A percentile compares a stretch with the other conserved stretches of the same genome.
Evolutionary conservation across 1,284 basidiomycete genomes (phyloP).

Genomic region (Rhodotorula sp.): DNA sequence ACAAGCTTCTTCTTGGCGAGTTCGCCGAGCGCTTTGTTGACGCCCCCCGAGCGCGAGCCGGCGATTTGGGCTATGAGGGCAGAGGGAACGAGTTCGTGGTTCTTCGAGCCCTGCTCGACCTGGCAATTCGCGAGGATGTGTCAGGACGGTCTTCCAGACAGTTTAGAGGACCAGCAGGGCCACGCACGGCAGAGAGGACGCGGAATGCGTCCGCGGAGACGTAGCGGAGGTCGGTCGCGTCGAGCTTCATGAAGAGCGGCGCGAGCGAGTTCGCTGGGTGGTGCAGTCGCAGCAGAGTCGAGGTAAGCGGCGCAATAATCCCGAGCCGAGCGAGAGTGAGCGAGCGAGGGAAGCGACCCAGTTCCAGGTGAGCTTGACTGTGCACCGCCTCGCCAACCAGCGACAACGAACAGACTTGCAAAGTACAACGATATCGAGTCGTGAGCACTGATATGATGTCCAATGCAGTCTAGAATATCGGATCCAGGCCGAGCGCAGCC

Average conservation of each 20-base stretch:
- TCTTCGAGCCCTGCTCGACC: slow-evolving; percentile 98
- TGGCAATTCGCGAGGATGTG: slow-evolving; percentile 47
- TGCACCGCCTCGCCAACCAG: no score
- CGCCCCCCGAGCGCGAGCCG: slow-evolving; percentile 81
- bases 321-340: no score
- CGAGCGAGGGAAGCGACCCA: no score
- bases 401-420: no score
- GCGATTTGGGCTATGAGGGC: slow-evolving; percentile 86
- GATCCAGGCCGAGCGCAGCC: no score
- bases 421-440: no score
- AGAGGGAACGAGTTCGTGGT: slow-evolving; percentile 92
- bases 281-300: no score
- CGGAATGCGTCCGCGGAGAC: slow-evolving; percentile 89
- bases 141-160: not conserved
- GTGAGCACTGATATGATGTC: no score
- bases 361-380: no score
- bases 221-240: slow-evolving; percentile 92
- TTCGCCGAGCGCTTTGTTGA: slow-evolving; percentile 86
- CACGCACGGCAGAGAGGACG: slow-evolving; percentile 78
- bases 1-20: slow-evolving; percentile 90
- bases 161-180: not conserved
- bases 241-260: not conserved
- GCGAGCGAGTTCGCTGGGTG: no score
- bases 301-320: no score
- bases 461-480: no score